Conservation (phyloP, 257 asterid species). For the Cinchona pubescens region DNA sequence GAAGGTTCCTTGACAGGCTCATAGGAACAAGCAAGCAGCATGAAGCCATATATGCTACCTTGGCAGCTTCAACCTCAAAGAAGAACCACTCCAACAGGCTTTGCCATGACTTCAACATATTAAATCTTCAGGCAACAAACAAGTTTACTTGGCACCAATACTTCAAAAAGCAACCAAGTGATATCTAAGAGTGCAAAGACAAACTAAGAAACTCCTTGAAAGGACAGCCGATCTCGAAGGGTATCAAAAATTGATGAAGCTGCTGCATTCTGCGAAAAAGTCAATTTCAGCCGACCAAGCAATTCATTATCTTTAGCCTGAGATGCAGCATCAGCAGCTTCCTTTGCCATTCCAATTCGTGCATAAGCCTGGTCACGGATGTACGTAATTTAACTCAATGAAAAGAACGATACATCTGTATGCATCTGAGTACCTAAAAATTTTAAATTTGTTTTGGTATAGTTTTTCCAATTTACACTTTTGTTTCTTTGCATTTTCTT, state of each 20-base stretch:
- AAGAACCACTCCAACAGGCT: neutral
- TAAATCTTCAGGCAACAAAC: neutral
- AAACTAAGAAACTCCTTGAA: slow-evolving; percentile 67
- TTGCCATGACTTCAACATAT: neutral
- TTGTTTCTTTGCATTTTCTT: neutral
- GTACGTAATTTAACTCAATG: neutral
- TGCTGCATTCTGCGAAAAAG: slow-evolving; percentile 67
- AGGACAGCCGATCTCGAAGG: slow-evolving; percentile 72
- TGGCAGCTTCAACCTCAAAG: neutral
- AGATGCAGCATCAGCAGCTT: slow-evolving; percentile 91
- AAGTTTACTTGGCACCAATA: neutral
- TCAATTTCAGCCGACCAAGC: slow-evolving; percentile 64
- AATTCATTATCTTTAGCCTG: slow-evolving; percentile 90
- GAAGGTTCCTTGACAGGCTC: neutral
- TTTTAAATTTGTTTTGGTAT: neutral
- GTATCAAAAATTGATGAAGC: slow-evolving; percentile 76
- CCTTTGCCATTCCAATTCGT: slow-evolving; percentile 91
- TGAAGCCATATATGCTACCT: neutral
- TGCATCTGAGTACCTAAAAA: neutral
- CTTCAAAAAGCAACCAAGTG: neutral
- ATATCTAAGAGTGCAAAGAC: neutral
- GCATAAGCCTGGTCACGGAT: slow-evolving; percentile 67
- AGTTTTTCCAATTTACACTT: neutral
- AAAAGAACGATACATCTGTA: neutral
- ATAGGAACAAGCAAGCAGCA: neutral